Conservation (phyloP, 768 basidiomycete species). For the Macrolepiota albuminosa region DNA sequence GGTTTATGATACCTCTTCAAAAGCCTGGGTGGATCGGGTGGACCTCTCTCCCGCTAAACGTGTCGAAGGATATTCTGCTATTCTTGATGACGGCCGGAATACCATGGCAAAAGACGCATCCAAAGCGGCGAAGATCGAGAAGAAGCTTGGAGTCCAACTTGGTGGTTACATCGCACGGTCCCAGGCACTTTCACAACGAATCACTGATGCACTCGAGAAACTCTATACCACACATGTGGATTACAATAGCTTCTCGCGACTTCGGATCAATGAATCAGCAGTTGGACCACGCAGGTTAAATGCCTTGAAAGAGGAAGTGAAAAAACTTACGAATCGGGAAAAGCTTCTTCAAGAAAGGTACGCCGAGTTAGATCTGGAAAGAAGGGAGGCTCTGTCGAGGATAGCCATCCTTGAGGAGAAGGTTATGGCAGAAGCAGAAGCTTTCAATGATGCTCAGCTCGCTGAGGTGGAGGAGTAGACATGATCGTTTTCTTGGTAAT, state of each 20-base stretch:
- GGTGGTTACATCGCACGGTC: conserved; percentile 90
- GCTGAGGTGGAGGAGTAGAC: conserved; percentile 51
- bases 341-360: conserved; percentile 75
- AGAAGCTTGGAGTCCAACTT: conserved; percentile 80
- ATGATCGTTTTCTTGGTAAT: conserved; percentile 15
- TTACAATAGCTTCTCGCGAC: conserved; percentile 70
- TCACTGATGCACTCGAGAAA: conserved; percentile 66
- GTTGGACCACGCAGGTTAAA: conserved; percentile 76
- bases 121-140: conserved; percentile 82
- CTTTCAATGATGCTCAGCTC: conserved; percentile 70
- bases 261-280: conserved; percentile 68
- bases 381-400: conserved; percentile 52
- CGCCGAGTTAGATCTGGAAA: conserved; percentile 74
- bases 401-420: conserved; percentile 74
- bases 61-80: conserved; percentile 54
- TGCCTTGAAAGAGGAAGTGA: conserved; percentile 84
- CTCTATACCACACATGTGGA: conserved; percentile 65
- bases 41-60: conserved; percentile 56
- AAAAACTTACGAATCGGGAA: conserved; percentile 73
- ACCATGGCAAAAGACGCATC: conserved; percentile 76
- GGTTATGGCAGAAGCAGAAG: conserved; percentile 82
- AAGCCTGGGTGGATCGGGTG: conserved; percentile 64
- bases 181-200: conserved; percentile 55
- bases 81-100: conserved; percentile 61
- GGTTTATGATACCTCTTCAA: conserved; percentile 50